Base-by-base conservation (phyloP, 371 early-diverging fungal species). In the Capniomyces stellatus region DNA sequence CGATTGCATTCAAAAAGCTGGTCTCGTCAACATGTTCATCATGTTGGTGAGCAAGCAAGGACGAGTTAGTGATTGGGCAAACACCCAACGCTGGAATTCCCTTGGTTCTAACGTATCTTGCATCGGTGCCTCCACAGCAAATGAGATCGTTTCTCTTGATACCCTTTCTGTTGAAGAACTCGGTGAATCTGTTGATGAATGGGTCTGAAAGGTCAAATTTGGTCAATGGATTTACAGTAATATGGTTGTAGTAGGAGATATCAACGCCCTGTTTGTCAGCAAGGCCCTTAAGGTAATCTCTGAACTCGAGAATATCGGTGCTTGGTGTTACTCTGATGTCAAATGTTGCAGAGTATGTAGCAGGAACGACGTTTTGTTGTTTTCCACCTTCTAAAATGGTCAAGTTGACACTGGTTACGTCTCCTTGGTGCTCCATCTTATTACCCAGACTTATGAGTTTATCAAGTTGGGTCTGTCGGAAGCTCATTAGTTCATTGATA, bases 1-100 rank as follows among this genome's bases (percentile, higher is more conserved):
- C 71, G 35, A 86, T 71, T 31, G 81, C 86, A 48, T 74, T 75
- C 41, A 83, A 52, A 54, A 76, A 77, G 43, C 69, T 60, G 35
- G 73, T 68, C 63, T 83, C 83, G 63, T 74, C 74, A 55, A 87
- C 68, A 35, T 72, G 77, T 69, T 87, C 87, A 62, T 87, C 71
- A 59, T 87, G 83, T 65, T 83, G 83, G 53, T 87, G 87, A 51
- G 85, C 66, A 41, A 87, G 62, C 35, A 84, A 64, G 0, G 81
- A 80, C 6, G 77, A 75, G 63, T 79, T 75, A 60, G 74, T 66
- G 56, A 86, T 67, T 22, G 81, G 80, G 23, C 78, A 77, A 43
- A 86, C 74, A 25, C 85, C 85, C 55, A 84, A 58, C 1, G 81
- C 80, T 2, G 81, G 82, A 29, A 86, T 68, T 2, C 85, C 84